Conservation (phyloP, 306 rosid species). For the Styphnolobium japonicum region DNA sequence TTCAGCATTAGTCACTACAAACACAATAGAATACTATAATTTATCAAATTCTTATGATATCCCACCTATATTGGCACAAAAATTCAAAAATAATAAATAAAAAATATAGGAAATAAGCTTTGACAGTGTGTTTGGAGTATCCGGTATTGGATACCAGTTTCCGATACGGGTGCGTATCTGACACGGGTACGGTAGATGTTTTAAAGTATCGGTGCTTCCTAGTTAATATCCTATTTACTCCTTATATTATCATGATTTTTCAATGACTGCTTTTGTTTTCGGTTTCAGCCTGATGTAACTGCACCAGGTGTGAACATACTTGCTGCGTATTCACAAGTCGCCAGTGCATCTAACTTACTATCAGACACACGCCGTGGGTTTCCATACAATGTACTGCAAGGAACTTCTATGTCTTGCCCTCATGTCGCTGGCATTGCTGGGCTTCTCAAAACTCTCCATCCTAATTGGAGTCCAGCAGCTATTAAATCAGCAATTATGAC, state of each 20-base stretch:
- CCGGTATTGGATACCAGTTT: no score
- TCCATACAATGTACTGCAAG: not conserved
- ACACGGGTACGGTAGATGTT: no score
- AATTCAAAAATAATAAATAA: no score
- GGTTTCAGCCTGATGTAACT: constrained; percentile 14
- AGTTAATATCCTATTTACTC: no score
- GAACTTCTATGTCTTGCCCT: constrained; percentile 26
- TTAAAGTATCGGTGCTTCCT: no score
- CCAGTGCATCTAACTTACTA: not conserved
- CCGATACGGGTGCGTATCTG: no score
- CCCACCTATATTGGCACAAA: no score
- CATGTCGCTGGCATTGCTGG: constrained; percentile 29
- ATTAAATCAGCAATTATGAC: constrained; percentile 35
- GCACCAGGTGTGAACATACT: constrained; percentile 28
- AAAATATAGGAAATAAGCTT: no score
- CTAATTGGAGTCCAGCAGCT: constrained; percentile 25
- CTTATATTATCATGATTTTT: not conserved
- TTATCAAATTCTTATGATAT: no score
- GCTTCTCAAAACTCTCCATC: constrained; percentile 22
- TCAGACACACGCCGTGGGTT: not conserved
- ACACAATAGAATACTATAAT: no score
- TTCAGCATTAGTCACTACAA: no score
- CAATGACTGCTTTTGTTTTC: not conserved
- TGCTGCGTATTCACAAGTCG: constrained; percentile 6
- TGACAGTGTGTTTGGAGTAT: no score